Evolutionary conservation across 345 rosid species (phyloP).

Genomic region (Pseudoturritis turrita): DNA sequence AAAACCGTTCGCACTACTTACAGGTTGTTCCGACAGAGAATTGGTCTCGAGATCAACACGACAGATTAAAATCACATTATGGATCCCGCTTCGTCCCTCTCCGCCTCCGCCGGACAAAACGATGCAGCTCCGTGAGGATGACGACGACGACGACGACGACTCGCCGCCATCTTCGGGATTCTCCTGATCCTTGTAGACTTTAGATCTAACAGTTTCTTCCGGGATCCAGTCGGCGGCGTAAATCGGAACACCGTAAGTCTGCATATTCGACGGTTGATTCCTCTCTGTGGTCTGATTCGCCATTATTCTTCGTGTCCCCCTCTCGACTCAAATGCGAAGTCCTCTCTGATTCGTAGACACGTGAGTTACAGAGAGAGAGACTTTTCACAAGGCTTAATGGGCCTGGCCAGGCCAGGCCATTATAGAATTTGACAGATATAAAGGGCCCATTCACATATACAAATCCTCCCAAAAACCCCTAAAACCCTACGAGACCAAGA

Average conservation of each 20-base stretch:
- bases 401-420: conserved; percentile 17
- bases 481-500: not conserved
- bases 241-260: conserved; percentile 80
- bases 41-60: conserved; percentile 47
- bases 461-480: not conserved
- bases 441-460: not conserved
- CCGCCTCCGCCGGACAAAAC: conserved; percentile 88
- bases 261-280: conserved; percentile 31
- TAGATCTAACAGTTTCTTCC: conserved; percentile 36
- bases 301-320: not conserved
- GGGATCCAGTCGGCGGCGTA: conserved; percentile 78
- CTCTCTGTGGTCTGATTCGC: conserved; percentile 12
- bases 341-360: not conserved
- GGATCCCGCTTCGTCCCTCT: conserved; percentile 78
- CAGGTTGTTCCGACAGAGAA: conserved; percentile 71
- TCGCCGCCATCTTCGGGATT: conserved; percentile 23
- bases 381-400: not conserved
- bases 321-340: not conserved
- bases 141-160: not conserved
- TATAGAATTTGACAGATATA: not conserved
- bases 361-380: not conserved
- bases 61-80: conserved; percentile 56
- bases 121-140: conserved; percentile 30
- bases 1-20: conserved; percentile 34
- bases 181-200: conserved; percentile 18